Conservation (phyloP, 2,329 filamentous ascomycete species). For the Dothideomycetidae sp. region DNA sequence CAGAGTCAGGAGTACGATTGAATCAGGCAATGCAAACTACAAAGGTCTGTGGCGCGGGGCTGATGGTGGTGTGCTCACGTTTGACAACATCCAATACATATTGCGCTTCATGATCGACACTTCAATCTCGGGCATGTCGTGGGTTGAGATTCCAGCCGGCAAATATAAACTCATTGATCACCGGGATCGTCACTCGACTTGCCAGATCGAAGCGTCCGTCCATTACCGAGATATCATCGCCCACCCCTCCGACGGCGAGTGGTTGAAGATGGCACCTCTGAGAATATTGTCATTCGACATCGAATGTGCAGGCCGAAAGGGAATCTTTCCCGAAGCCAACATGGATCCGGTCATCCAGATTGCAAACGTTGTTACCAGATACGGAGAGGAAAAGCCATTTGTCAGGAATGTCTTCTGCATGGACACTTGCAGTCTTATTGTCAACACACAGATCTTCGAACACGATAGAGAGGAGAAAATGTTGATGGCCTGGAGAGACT, state of each 20-base stretch:
- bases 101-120: conserved; percentile 97
- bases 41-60: conserved; percentile 71
- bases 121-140: conserved; percentile 85
- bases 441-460: conserved; percentile 83
- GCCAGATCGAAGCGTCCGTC: conserved; percentile 85
- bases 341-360: conserved; percentile 95
- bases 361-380: conserved; percentile 85
- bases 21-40: conserved; percentile 68
- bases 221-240: conserved; percentile 73
- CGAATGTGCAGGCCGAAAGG: conserved; percentile 93
- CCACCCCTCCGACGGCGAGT: conserved; percentile 80
- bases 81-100: conserved; percentile 91
- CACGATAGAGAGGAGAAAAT: conserved; percentile 73
- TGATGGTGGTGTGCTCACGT: conserved; percentile 66
- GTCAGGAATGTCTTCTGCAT: conserved; percentile 93
- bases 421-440: conserved; percentile 81
- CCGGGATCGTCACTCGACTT: conserved; percentile 67
- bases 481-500: conserved; percentile 85
- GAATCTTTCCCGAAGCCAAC: conserved; percentile 87
- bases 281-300: conserved; percentile 95
- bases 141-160: conserved; percentile 71
- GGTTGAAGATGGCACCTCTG: conserved; percentile 94
- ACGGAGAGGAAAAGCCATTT: conserved; percentile 92
- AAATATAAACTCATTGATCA: conserved; percentile 58
- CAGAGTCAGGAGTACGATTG: conserved; percentile 60